Base-by-base conservation (phyloP, 2,329 filamentous ascomycete genomes). In the Penicillium sp. region DNA sequence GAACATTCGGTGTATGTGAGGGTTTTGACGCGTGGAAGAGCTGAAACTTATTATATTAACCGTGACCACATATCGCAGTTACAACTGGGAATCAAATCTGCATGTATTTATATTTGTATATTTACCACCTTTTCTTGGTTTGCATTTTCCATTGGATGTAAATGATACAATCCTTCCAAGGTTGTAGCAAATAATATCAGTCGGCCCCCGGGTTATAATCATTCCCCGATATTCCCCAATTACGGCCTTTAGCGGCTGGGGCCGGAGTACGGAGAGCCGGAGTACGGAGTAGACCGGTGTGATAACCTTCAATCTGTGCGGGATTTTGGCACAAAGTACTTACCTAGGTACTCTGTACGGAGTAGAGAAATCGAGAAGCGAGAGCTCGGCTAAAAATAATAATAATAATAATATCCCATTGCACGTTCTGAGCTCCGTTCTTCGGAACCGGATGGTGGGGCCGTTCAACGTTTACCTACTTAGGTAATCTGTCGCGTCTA, bases 361-460 rank as follows among this genome's bases (percentile, higher is more conserved):
- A 13, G 31, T 12, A 31, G 12, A 49, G 31, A n/a, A 27, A 27
- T 27, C 2, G 15, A 33, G 19, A 41, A 31, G 23, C 39, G 23
- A 29, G 12, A 43, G 33, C 23, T 53, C 55, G 49, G 29, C 36
- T 57, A 57, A 42, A 47, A 38, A 53, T 41, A 52, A 27, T 29
- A 38, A 53, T 41, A 52, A 27, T 29, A 43, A 25, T 19, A 33
- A 44, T 29, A 33, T 10, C 31, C 47, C 31, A 42, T 44, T 49
- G 19, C 57, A 44, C 42, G 51, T 49, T 59, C 54, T 31, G 45
- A 57, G 45, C 33, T 63, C 56, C 55, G 53, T 58, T 51, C 49
- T 43, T 62, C 59, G 59, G 53, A 59, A 39, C 55, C 69, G 69
- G 69, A 64, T 69, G 67, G 69, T 69, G 69, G 69, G 68, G 68